These are phyloP conservation scores for Plenodomus tracheiphilus DNA, from an alignment of 2,329 filamentous ascomycete species.

Conservation along the genomic window DNA sequence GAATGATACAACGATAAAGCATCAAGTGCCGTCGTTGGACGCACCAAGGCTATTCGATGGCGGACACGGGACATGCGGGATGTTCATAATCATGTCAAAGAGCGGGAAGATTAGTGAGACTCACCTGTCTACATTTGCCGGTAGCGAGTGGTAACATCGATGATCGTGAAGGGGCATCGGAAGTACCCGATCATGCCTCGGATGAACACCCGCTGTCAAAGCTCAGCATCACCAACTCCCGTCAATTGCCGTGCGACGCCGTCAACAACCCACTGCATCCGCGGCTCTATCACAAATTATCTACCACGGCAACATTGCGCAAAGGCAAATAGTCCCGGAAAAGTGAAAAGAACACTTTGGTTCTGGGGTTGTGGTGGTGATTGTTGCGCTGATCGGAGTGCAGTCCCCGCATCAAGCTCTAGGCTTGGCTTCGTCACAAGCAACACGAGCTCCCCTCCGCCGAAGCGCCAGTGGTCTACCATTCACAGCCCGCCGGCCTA, in stretches of 20 bases:
- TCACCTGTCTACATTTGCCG: background rate
- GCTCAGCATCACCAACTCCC: conserved; percentile 27
- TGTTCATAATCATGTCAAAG: background rate
- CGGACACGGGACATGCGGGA: background rate
- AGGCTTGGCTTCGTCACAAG: conserved; percentile 43
- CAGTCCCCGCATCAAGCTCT: conserved; percentile 30
- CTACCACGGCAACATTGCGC: conserved; percentile 7
- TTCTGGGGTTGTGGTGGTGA: conserved; percentile 3
- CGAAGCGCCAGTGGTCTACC: conserved; percentile 27
- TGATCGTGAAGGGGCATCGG: conserved; percentile 9
- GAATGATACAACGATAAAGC: too few relatives aligned
- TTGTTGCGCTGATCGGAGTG: conserved; percentile 22
- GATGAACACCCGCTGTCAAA: conserved; percentile 12
- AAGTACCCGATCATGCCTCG: conserved; percentile 12
- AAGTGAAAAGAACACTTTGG: conserved; percentile 4
- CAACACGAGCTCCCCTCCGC: conserved; percentile 32
- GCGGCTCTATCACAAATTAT: conserved; percentile 8
- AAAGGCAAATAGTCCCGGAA: background rate
- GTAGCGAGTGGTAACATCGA: background rate
- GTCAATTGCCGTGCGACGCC: conserved; percentile 28
- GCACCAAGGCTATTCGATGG: background rate
- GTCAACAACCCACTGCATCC: conserved; percentile 27
- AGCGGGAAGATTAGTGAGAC: background rate
- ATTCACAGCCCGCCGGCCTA: conserved; percentile 35
- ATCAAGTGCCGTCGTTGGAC: too few relatives aligned